Base-by-base conservation (phyloP, 495 filamentous ascomycete genomes). In the Usnea hakonensis region DNA sequence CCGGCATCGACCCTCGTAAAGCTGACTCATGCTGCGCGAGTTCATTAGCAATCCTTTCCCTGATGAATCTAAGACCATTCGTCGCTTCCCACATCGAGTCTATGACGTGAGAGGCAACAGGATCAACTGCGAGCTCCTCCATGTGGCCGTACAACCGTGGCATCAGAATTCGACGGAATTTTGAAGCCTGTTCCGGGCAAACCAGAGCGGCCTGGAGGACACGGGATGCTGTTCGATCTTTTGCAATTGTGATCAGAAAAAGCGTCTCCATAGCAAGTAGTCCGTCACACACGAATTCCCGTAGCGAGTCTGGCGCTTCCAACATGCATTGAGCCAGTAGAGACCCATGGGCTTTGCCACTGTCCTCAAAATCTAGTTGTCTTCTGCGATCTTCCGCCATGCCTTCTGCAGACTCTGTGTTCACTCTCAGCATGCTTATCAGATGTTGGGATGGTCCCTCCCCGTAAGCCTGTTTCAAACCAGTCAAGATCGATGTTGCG, bases 61-160 rank as follows among this genome's bases (percentile, higher is more conserved):
- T 81, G 63, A 88, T 78, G 64, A 87, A 87, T 57, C 82, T 83
- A 54, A 87, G 77, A 54, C 84, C 82, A 43, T 79, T 76, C 14
- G 87, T 86, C 28, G 83, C 86, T 14, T 77, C 65, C 81, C 92
- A 91, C 35, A 96, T 77, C 23, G 84, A 78, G 71, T 92, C 90
- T 16, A 96, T 79, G 23, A 96, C 83, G 70, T 88, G 88, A 19
- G 88, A 91, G 32, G 88, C 91, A 58, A 85, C 80, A 50, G 80
- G 81, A 62, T 90, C 84, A 33, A 84, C 73, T 1, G 91, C 85
- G 38, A 98, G 80, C 2, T 83, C 77, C 40, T 79, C 78, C 9
- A 88, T 73, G 62, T 85, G 75, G 23, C 82, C 78, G 35, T 76
- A 79, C 69, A 90, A 85, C 16, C 74, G 76, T 60, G 81, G 77